phyloP scores from a whole-genome alignment of 2,329 filamentous ascomycete species.

The Thelonectria discophora region DNA sequence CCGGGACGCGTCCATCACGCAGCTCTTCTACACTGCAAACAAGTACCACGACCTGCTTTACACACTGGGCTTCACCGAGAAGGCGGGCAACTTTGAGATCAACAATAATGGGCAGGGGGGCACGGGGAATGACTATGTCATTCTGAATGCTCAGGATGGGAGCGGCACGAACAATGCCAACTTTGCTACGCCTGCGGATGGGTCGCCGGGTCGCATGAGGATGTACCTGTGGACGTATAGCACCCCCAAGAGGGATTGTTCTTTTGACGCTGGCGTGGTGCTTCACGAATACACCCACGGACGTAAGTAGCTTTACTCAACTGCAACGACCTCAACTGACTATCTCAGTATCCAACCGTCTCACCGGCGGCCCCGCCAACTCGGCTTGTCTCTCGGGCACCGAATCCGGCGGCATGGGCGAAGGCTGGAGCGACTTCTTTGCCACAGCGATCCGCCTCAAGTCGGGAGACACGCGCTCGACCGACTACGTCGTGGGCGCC shows the following conservation, averaged over 20 bases:
- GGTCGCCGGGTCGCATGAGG: conserved; percentile 61
- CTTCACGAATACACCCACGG: conserved; percentile 68
- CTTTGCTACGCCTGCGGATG: conserved; percentile 64
- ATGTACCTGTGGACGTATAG: conserved; percentile 66
- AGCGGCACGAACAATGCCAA: conserved; percentile 65
- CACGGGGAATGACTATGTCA: conserved; percentile 59
- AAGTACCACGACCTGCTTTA: conserved; percentile 68
- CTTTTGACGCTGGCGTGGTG: conserved; percentile 68
- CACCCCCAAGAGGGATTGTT: conserved; percentile 59
- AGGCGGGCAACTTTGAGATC: conserved; percentile 67
- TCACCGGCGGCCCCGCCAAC: conserved; percentile 67
- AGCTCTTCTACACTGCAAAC: conserved; percentile 70
- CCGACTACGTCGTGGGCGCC: conserved; percentile 58
- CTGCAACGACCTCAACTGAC: conserved; percentile 11
- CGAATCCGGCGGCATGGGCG: conserved; percentile 66
- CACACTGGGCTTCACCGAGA: conserved; percentile 65
- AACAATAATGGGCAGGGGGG: conserved; percentile 66
- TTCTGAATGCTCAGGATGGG: conserved; percentile 66
- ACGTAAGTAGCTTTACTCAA: conserved; percentile 42
- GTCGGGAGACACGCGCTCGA: conserved; percentile 54
- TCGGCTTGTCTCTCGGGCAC: conserved; percentile 54
- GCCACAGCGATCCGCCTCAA: conserved; percentile 60
- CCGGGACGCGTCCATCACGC: conserved; percentile 63
- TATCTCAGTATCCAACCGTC: conserved; percentile 60
- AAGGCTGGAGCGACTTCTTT: conserved; percentile 67